Base-by-base conservation (phyloP, 2,329 filamentous ascomycete species). In the Aspergillus unguis region DNA sequence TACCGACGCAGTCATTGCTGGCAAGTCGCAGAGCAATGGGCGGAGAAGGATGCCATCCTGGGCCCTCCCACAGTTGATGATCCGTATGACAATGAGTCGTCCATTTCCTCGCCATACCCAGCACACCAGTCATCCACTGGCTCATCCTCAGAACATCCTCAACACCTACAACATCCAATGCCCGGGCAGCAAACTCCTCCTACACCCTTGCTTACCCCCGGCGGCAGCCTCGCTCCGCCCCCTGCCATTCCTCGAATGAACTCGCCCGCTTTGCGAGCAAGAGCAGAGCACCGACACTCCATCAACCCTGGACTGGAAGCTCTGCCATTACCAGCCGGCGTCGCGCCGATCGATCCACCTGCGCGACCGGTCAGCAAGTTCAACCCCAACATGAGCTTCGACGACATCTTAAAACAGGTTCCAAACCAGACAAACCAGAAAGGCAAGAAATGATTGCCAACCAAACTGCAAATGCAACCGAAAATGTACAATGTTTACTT, bases 1-100 rank as follows among this genome's bases (percentile, higher is more conserved):
- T 88, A 87, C 67, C 79, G 82, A 11, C 80, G 85, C 38, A 85
- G 82, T 55, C 85, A 88, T 65, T 88, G 85, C 69, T 89, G 85
- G 85, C 72, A 78, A 53, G 77, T 80, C 61, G 85, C 84, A 3
- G 77, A 82, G 59, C 75, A 80, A 59, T 88, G 85, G 85, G 76
- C 76, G 6, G 73, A 75, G 33, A 72, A 74, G 17, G 67, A 68
- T 48, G 59, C 65, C 45, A 59, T 71, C 11, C 54, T 71, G 40
- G 67, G 60, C 3, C 66, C 67, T 4, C 65, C 71, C 1, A 61
- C 63, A 46, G 52, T 68, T 4, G 69, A 70, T 28, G 68, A 71
- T 23, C 62, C 65, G 11, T 71, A 70, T 44, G 67, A 69, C 23
- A 64, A 71, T 37, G 69, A 71, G 43, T 70, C 70, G 3, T 70